These are phyloP conservation scores for Phytophthora gonapodyides DNA, from an alignment of 352 stramenopile species.

Conservation along the genomic window DNA sequence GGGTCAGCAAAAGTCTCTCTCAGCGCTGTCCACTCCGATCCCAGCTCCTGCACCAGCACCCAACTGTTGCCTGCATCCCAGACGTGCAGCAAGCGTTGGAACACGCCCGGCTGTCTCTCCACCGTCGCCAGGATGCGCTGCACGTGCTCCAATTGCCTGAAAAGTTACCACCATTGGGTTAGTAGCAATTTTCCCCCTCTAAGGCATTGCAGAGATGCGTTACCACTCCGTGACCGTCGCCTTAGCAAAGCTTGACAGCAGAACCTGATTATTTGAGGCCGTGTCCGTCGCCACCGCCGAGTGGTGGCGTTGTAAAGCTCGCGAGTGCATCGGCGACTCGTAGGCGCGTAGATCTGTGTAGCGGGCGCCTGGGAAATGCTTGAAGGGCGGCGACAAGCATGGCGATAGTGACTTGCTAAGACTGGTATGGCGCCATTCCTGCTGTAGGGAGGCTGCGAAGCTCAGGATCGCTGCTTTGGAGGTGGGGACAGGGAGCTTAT, in stretches of 20 bases:
- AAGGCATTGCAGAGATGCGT: slow-evolving; percentile 7
- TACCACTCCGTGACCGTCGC: slow-evolving; percentile 44
- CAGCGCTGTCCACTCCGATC: slow-evolving; percentile 36
- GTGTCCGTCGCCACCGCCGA: slow-evolving; percentile 39
- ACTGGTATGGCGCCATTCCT: neutral
- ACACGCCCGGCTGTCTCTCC: slow-evolving; percentile 33
- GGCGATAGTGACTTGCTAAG: neutral
- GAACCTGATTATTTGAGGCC: slow-evolving; percentile 29
- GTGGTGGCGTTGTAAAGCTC: slow-evolving; percentile 17
- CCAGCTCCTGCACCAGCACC: slow-evolving; percentile 64
- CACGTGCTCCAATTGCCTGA: slow-evolving; percentile 54
- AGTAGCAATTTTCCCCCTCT: neutral
- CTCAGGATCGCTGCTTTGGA: slow-evolving; percentile 8
- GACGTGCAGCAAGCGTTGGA: slow-evolving; percentile 54
- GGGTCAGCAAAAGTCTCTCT: slow-evolving; percentile 30
- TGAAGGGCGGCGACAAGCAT: slow-evolving; percentile 23
- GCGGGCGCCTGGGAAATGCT: slow-evolving; percentile 31
- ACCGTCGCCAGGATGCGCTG: slow-evolving; percentile 42
- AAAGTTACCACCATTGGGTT: neutral
- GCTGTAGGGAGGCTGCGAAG: slow-evolving; percentile 5
- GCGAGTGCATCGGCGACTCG: slow-evolving; percentile 15
- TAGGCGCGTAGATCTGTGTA: slow-evolving; percentile 33
- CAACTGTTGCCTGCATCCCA: slow-evolving; percentile 57
- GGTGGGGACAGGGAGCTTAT: neutral
- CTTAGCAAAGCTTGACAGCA: slow-evolving; percentile 49